A percentile compares a stretch with the other conserved stretches of the same genome.
Conservation (phyloP, 257 asterid genomes). For the Solanum clarkiae region DNA sequence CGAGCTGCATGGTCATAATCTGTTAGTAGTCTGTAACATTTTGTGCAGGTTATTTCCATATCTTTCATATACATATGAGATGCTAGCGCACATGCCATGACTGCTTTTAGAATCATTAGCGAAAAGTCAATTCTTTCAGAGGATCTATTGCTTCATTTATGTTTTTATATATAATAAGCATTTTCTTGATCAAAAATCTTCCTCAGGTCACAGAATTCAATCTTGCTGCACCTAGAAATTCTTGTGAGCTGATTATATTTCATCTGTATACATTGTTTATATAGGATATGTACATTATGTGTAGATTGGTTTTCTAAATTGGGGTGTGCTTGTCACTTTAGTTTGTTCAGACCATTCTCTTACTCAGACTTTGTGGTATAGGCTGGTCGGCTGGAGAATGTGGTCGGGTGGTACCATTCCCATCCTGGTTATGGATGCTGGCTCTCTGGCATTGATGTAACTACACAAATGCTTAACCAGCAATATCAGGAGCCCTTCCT, state of each 20-base stretch:
- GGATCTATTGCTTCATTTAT: background rate
- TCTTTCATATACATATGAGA: background rate
- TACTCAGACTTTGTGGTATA: constrained; percentile 7
- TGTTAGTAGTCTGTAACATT: background rate
- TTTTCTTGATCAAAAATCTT: background rate
- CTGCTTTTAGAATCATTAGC: background rate
- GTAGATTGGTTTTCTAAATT: background rate
- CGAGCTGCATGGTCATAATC: background rate
- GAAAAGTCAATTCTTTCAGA: background rate
- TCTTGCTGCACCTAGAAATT: background rate
- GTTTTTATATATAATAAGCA: background rate
- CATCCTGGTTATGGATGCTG: constrained; percentile 99
- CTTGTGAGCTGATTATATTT: background rate
- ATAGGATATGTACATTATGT: background rate
- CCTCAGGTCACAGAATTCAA: background rate
- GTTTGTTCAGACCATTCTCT: background rate
- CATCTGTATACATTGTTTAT: background rate
- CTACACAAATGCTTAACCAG: constrained; percentile 97
- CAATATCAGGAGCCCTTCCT: constrained; percentile 92
- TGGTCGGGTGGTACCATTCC: constrained; percentile 97
- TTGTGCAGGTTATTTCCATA: background rate
- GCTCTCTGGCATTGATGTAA: constrained; percentile 97
- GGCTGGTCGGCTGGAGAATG: constrained; percentile 97
- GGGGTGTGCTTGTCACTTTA: background rate
- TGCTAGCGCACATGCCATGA: background rate